Evolutionary conservation across 2,329 filamentous ascomycete genomes (phyloP).

Genomic region (Lanzia echinophila): DNA sequence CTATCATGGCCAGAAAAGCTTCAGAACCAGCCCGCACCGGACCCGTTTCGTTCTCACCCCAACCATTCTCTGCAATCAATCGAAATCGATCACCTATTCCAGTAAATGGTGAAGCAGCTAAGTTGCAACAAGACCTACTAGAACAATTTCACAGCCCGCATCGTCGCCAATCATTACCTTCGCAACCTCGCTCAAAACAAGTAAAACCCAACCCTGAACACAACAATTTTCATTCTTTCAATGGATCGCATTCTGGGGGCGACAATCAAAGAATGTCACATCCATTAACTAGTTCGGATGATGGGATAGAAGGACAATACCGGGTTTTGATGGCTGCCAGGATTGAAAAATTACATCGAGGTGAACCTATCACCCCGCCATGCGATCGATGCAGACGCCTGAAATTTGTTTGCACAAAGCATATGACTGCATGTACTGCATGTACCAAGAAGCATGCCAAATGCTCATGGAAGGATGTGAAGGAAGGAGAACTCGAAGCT

Average conservation of each 20-base stretch:
- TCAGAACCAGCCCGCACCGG: conserved; percentile 22
- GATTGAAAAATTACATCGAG: conserved; percentile 69
- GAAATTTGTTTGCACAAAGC: conserved; percentile 76
- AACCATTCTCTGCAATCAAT: conserved; percentile 32
- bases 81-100: conserved; percentile 29
- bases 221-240: conserved; percentile 12
- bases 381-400: conserved; percentile 78
- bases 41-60: conserved; percentile 17
- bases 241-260: conserved; percentile 8
- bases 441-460: conserved; percentile 89
- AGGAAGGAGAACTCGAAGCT: conserved; percentile 53
- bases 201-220: conserved; percentile 11
- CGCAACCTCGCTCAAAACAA: conserved; percentile 17
- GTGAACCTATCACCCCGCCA: conserved; percentile 70
- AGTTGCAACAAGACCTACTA: conserved; percentile 47
- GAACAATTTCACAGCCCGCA: conserved; percentile 42
- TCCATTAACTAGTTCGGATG: conserved; percentile 19
- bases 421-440: conserved; percentile 77
- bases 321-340: conserved; percentile 63
- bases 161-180: conserved; percentile 15
- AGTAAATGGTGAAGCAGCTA: conserved; percentile 19
- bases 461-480: conserved; percentile 78
- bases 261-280: conserved; percentile 26
- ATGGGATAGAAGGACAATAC: conserved; percentile 33
- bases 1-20: conserved; percentile 60